Base-by-base conservation (phyloP, 352 stramenopile species). In the Phytophthora aleatoria region DNA sequence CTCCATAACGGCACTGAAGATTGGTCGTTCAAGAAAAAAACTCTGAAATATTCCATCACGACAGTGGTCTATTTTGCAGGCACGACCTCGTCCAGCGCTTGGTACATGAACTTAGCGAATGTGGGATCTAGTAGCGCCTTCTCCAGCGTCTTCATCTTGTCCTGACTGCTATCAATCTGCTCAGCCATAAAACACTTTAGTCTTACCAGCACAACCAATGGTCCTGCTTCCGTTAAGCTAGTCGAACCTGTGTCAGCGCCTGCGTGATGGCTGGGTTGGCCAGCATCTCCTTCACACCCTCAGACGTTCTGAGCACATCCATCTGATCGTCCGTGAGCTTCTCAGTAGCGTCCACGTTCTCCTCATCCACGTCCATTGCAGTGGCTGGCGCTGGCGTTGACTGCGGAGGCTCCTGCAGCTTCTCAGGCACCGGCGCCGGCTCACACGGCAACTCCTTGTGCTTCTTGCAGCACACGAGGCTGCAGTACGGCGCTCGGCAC, bases 61-160 rank as follows among this genome's bases (percentile, higher is more conserved):
- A 20, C 20, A 20, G 20, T 1, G 26, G 33, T 38, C 57, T 78
- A 78, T 39, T 78, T 72, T 47, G 53, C 42, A 27, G 39, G 51
- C 20, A 69, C 50, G 41, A 92, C 74, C 49, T 85, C 69, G 50
- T 95, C 85, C 30, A 95, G 69, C 10, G 84, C 66, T 50, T 85
- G 65, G 64, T 89, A 92, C 74, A 95, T 90, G 64, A 95, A 92
- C 56, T 69, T 83, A 35, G 87, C 79, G 54, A 95, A 95, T 6
- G 63, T 64, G 0, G 77, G 74, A 53, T 92, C 76, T 10, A 92
- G 67, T 41, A 95, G 67, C 35, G 87, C 85, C 57, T 89, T 92
- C 71, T 95, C 83, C 39, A 95, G 67, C 27, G 83, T 72, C 50
- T 91, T 90, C 66, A 90, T 81, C 45, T 86, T 83, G 47, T 94